A percentile compares a stretch with the other conserved stretches of the same genome.
These are phyloP conservation scores for Penicillium samsonianum DNA, from an alignment of 495 filamentous ascomycete genomes.

Conservation along the genomic window DNA sequence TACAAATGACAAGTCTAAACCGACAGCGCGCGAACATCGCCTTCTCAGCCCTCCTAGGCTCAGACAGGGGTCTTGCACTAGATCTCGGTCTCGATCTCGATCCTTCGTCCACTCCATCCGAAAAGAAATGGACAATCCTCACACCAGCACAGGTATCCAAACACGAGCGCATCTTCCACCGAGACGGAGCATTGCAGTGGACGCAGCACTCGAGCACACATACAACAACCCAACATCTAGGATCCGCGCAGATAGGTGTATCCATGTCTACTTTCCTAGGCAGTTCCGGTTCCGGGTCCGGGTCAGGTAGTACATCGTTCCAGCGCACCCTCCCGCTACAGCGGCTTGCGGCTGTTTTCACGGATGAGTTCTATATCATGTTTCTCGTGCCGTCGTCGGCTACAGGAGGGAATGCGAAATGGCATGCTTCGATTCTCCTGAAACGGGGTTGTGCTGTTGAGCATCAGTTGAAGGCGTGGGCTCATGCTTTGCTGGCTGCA, in stretches of 20 bases:
- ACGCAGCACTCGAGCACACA: constrained; percentile 1
- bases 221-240: constrained; percentile 18
- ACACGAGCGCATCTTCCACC: constrained; percentile 72
- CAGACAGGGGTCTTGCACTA: constrained; percentile 23
- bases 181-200: constrained; percentile 63
- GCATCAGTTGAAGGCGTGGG: constrained; percentile 69
- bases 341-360: constrained; percentile 29
- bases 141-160: constrained; percentile 63
- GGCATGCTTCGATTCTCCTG: constrained; percentile 60
- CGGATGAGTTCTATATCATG: constrained; percentile 35
- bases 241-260: constrained; percentile 36
- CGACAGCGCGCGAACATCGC: constrained; percentile 83
- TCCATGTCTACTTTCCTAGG: constrained; percentile 33
- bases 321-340: constrained; percentile 24
- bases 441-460: constrained; percentile 55
- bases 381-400: constrained; percentile 18
- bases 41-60: constrained; percentile 60
- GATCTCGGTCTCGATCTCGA: constrained; percentile 3
- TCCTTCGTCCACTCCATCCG: background rate
- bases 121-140: constrained; percentile 37
- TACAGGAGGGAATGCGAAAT: constrained; percentile 6
- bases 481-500: constrained; percentile 66
- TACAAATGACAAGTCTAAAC: constrained; percentile 84
- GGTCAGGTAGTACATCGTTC: background rate
- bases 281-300: constrained; percentile 4